Percentiles rank a stretch among this genome's conserved stretches.
Conservation (phyloP, 2,329 filamentous ascomycete species). For the Colletotrichum karsti region DNA sequence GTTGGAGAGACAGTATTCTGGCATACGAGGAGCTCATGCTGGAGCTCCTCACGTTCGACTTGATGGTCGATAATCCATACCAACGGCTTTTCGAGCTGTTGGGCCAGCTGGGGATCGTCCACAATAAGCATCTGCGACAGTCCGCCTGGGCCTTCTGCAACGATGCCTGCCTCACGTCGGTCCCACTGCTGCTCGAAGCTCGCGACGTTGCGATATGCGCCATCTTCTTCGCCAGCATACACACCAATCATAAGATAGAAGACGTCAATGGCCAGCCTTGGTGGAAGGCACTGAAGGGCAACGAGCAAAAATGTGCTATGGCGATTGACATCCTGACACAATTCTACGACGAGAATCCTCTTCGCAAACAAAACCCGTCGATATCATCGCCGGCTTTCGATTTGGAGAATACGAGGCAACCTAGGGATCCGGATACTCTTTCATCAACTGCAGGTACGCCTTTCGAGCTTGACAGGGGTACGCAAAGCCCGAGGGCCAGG, state of each 20-base stretch:
- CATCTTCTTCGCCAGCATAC: constrained; percentile 85
- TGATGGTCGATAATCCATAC: constrained; percentile 90
- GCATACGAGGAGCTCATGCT: constrained; percentile 93
- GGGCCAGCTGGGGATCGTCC: constrained; percentile 74
- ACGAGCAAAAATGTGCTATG: constrained; percentile 73
- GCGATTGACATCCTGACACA: constrained; percentile 81
- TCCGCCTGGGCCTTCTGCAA: constrained; percentile 94
- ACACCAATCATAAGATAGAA: constrained; percentile 78
- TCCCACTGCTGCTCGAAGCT: constrained; percentile 83
- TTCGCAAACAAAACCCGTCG: constrained; percentile 64
- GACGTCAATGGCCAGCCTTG: constrained; percentile 81
- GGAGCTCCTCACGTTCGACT: constrained; percentile 91
- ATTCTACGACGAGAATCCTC: constrained; percentile 72
- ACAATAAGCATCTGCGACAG: constrained; percentile 85
- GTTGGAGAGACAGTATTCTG: constrained; percentile 94
- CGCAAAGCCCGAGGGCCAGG: constrained; percentile 54
- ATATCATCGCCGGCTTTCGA: constrained; percentile 63
- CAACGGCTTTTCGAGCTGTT: constrained; percentile 84
- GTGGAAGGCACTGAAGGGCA: constrained; percentile 84
- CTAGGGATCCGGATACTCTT: constrained; percentile 53
- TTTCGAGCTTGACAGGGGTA: constrained; percentile 54
- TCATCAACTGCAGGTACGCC: constrained; percentile 60
- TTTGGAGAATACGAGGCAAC: constrained; percentile 63
- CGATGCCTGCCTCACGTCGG: constrained; percentile 83
- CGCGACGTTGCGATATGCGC: constrained; percentile 85